Evolutionary conservation across 805 yeast species (phyloP).

Genomic region (Metschnikowia vanudenii): DNA sequence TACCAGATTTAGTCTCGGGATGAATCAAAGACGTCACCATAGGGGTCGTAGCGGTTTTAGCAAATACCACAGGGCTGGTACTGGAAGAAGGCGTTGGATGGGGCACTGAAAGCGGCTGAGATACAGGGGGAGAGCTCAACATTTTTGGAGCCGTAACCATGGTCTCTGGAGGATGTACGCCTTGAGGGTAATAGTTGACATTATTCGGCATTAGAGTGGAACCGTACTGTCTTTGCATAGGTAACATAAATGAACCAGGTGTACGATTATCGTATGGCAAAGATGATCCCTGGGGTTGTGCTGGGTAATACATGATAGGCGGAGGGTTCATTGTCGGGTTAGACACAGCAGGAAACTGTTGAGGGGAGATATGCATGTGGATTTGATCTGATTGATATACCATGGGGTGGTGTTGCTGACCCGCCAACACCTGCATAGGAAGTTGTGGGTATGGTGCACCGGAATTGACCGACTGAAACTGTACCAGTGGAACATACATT

Average conservation of each 20-base stretch:
- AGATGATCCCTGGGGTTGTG: slow-evolving; percentile 1
- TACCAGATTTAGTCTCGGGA: background rate
- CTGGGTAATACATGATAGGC: slow-evolving; percentile 5
- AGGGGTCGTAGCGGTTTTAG: slow-evolving; percentile 2
- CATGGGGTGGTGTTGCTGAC: slow-evolving; percentile 6
- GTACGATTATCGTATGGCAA: background rate
- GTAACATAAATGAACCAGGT: slow-evolving; percentile 2
- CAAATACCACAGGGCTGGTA: slow-evolving; percentile 1
- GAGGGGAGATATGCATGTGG: background rate
- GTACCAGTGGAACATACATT: slow-evolving; percentile 8
- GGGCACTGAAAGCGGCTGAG: slow-evolving; percentile 1
- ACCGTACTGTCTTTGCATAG: slow-evolving; percentile 1
- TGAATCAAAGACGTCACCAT: slow-evolving; percentile 3
- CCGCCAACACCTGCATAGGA: slow-evolving; percentile 9
- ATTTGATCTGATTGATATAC: slow-evolving; percentile 6
- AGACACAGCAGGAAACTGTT: background rate
- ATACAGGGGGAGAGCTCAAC: background rate
- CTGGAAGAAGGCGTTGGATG: slow-evolving; percentile 2
- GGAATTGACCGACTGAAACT: slow-evolving; percentile 3
- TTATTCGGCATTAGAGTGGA: background rate
- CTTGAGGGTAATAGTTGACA: background rate
- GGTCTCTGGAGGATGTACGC: background rate
- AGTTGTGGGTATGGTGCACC: slow-evolving; percentile 8
- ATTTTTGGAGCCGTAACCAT: slow-evolving; percentile 1
- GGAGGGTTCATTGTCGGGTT: background rate